These are phyloP conservation scores for Gardenia jasminoides DNA, from an alignment of 257 asterid genomes.

Conservation along the genomic window DNA sequence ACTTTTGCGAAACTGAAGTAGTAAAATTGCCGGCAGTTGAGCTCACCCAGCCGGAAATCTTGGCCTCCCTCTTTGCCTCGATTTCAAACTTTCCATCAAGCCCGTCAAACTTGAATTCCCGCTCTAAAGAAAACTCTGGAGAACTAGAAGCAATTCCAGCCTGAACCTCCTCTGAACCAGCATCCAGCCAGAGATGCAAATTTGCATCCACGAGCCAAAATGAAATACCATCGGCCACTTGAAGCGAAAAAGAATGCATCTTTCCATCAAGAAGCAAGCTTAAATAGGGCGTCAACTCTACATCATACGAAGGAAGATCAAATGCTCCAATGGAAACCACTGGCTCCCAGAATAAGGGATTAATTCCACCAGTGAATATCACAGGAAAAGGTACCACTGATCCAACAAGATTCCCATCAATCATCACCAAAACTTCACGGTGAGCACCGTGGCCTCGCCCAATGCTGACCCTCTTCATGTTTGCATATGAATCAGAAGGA, in stretches of 20 bases:
- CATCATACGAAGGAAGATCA: conserved; percentile 74
- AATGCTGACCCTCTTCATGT: conserved; percentile 35
- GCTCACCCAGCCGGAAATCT: conserved; percentile 74
- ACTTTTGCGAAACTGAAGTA: conserved; percentile 23
- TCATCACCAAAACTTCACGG: conserved; percentile 61
- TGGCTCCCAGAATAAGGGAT: conserved; percentile 89
- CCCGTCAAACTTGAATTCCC: conserved; percentile 28
- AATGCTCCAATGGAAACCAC: conserved; percentile 85
- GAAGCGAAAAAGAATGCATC: conserved; percentile 46
- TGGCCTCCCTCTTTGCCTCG: conserved; percentile 45
- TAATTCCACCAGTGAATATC: conserved; percentile 69
- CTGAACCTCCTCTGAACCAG: conserved; percentile 34
- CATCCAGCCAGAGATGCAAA: conserved; percentile 82
- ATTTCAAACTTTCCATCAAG: conserved; percentile 57
- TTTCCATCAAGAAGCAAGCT: conserved; percentile 57
- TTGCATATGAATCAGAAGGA: conserved; percentile 59
- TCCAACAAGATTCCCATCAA: conserved; percentile 62
- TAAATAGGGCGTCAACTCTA: conserved; percentile 68
- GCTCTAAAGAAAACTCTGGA: conserved; percentile 36
- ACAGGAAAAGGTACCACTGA: conserved; percentile 81
- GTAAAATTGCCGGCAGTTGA: conserved; percentile 73
- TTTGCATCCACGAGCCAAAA: conserved; percentile 85
- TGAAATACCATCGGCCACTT: conserved; percentile 56
- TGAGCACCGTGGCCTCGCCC: conserved; percentile 67
- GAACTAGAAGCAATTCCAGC: conserved; percentile 41